These are phyloP conservation scores for Mortierella sp. DNA, from an alignment of 371 early-diverging fungal genomes.

Conservation along the genomic window DNA sequence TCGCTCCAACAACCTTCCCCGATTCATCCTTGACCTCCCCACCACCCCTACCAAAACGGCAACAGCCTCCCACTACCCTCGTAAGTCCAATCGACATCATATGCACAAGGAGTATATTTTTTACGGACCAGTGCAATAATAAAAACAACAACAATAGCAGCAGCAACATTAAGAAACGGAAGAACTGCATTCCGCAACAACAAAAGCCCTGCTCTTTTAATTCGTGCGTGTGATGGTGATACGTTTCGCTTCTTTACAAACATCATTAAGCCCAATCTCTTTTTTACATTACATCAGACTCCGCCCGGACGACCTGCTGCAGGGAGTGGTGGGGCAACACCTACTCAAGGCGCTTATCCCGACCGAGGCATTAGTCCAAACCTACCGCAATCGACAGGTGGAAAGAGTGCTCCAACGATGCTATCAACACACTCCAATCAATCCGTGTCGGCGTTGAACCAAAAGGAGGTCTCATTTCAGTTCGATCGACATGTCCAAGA, in stretches of 20 bases:
- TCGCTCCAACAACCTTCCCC: not conserved
- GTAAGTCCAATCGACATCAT: conserved; percentile 19
- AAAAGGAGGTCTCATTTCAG: conserved; percentile 49
- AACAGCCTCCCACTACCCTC: not conserved
- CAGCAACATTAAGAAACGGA: no score
- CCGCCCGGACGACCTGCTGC: not conserved
- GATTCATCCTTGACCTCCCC: conserved; percentile 11
- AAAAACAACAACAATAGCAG: not conserved
- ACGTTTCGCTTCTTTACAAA: not conserved
- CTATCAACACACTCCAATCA: conserved; percentile 15
- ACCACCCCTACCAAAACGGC: conserved; percentile 27
- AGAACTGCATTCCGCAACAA: conserved; percentile 4
- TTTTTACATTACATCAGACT: not conserved
- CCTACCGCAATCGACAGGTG: not conserved
- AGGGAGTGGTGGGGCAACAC: not conserved
- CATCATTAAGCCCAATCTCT: conserved; percentile 1
- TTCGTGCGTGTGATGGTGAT: not conserved
- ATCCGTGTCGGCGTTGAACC: conserved; percentile 5
- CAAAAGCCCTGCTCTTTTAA: not conserved
- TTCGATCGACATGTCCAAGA: conserved; percentile 58
- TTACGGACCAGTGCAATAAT: no score
- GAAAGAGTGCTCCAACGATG: not conserved
- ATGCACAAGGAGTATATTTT: not conserved
- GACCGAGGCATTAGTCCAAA: not conserved
- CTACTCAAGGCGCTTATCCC: not conserved